Evolutionary conservation across 495 filamentous ascomycete species (phyloP).

Genomic region (Cetradonia linearis): DNA sequence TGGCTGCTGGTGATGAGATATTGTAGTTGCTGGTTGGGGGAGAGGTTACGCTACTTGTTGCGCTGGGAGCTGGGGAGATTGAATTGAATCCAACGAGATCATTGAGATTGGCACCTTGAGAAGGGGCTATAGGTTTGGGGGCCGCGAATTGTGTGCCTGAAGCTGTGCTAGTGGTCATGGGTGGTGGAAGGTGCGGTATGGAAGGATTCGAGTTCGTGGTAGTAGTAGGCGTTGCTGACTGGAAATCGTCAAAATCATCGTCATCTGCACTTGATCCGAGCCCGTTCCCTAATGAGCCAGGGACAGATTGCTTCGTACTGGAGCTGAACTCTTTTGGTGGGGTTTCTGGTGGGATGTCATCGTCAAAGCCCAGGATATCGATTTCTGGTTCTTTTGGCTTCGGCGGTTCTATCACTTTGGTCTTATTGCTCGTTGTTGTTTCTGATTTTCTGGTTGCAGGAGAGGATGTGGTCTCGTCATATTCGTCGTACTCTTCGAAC

Average conservation of each 20-base stretch:
- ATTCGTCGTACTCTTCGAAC: conserved; percentile 97
- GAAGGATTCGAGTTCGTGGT: conserved; percentile 37
- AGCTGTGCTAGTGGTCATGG: conserved; percentile 53
- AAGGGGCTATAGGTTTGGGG: conserved; percentile 71
- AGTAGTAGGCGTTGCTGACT: conserved; percentile 66
- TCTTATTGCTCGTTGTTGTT: conserved; percentile 34
- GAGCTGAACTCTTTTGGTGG: conserved; percentile 37
- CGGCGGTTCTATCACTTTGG: conserved; percentile 52
- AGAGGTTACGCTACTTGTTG: conserved; percentile 37
- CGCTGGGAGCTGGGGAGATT: conserved; percentile 57
- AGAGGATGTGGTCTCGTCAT: conserved; percentile 58
- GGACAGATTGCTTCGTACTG: conserved; percentile 39
- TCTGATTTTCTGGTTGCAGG: conserved; percentile 39
- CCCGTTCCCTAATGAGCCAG: conserved; percentile 37
- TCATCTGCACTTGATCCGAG: conserved; percentile 47
- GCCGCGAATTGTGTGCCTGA: conserved; percentile 62
- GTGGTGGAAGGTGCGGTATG: conserved; percentile 31
- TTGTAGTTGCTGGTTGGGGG: conserved; percentile 43
- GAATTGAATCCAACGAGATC: conserved; percentile 73
- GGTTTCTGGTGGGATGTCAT: conserved; percentile 44
- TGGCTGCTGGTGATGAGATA: conserved; percentile 36
- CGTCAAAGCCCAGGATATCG: conserved; percentile 85
- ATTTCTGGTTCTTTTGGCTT: conserved; percentile 77
- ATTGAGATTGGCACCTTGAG: conserved; percentile 67
- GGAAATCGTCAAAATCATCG: conserved; percentile 97